Evolutionary conservation across 2,329 filamentous ascomycete species (phyloP).

Genomic region (Hypoxylon sp.): DNA sequence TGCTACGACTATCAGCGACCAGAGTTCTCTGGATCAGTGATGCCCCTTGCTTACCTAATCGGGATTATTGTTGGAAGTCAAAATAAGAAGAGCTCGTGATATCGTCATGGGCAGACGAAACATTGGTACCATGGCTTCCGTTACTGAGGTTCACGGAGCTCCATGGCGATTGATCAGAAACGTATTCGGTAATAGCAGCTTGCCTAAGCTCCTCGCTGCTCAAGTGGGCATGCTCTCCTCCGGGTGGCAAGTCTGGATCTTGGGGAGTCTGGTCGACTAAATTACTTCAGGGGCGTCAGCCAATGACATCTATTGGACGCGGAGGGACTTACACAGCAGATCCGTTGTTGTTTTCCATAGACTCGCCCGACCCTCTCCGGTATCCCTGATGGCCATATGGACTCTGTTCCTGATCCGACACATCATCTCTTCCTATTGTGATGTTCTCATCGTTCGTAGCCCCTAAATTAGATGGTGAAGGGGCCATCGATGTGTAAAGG

Average conservation of each 20-base stretch:
- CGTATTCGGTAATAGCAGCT: not conserved
- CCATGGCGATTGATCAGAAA: not conserved
- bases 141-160: not conserved
- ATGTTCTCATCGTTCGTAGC: not conserved
- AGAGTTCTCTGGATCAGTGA: not conserved
- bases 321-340: conserved; percentile 26
- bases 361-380: conserved; percentile 7
- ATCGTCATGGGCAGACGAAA: not conserved
- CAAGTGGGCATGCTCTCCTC: not conserved
- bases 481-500: not conserved
- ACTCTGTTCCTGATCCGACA: not conserved
- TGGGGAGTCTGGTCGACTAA: not conserved
- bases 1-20: not conserved
- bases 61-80: not conserved
- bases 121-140: not conserved
- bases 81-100: not conserved
- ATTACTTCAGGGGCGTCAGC: conserved; percentile 25
- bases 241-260: not conserved
- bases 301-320: not conserved
- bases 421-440: not conserved
- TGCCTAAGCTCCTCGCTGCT: not conserved
- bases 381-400: not conserved
- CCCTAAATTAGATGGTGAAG: not conserved
- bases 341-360: conserved; percentile 11
- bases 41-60: conserved; percentile 10